Conservation (phyloP, 2,329 filamentous ascomycete species). For the Hypoxylon rubiginosum region DNA sequence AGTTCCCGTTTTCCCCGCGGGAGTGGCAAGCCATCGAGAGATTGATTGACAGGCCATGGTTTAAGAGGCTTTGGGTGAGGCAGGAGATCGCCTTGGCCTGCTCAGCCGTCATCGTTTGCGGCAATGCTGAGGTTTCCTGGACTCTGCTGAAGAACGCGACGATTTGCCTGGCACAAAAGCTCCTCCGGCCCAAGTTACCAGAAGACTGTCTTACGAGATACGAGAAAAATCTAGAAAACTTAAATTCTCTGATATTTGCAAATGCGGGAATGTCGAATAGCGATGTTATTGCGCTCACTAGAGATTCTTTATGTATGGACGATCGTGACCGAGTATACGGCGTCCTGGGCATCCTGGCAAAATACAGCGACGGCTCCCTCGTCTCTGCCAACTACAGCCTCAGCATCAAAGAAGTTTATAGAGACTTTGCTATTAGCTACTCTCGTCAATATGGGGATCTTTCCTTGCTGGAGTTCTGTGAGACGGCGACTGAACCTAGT, state of each 20-base stretch:
- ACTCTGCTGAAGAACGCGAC: neutral
- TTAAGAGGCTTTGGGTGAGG: conserved; percentile 13
- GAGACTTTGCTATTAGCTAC: neutral
- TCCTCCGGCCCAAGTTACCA: neutral
- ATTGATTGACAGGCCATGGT: conserved; percentile 3
- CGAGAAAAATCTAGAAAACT: neutral
- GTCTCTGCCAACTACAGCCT: neutral
- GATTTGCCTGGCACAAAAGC: neutral
- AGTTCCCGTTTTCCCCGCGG: conserved; percentile 3
- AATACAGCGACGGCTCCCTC: conserved; percentile 1
- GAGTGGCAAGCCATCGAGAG: conserved; percentile 10
- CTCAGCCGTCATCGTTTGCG: neutral
- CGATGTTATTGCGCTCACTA: neutral
- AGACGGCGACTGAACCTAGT: conserved; percentile 4
- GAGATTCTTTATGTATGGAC: neutral
- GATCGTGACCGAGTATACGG: conserved; percentile 4
- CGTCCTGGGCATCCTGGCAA: conserved; percentile 2
- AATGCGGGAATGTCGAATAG: neutral
- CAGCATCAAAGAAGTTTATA: conserved; percentile 3
- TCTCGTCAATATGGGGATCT: neutral
- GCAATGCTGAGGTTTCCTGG: conserved; percentile 1
- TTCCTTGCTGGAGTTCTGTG: conserved; percentile 3
- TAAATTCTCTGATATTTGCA: neutral
- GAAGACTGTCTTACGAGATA: neutral
- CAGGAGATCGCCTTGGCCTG: conserved; percentile 9